phyloP scores from a whole-genome alignment of 495 filamentous ascomycete genomes.

The Cenococcum geophilum region DNA sequence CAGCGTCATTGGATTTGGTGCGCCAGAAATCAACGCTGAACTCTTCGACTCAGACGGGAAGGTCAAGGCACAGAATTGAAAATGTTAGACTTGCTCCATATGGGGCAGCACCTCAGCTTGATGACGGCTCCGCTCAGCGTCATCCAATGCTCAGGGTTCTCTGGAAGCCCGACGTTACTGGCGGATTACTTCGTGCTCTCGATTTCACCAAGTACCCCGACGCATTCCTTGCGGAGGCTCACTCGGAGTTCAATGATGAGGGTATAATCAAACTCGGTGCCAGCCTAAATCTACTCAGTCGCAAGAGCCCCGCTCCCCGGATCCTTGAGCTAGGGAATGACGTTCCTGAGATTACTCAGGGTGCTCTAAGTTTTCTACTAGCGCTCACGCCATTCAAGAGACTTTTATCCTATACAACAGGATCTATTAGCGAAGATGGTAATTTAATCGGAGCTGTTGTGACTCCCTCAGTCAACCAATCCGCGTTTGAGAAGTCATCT shows the following conservation, averaged over 20 bases:
- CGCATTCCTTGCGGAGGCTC: background rate
- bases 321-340: conserved; percentile 23
- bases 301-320: conserved; percentile 29
- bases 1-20: conserved; percentile 1
- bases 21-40: conserved; percentile 8
- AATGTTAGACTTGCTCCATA: background rate
- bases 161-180: conserved; percentile 38
- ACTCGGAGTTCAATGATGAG: background rate
- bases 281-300: conserved; percentile 26
- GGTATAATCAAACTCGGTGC: background rate
- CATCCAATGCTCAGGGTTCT: conserved; percentile 30
- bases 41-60: conserved; percentile 9
- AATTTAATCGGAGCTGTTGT: background rate
- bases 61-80: background rate
- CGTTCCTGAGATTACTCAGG: conserved; percentile 1
- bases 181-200: background rate
- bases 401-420: background rate
- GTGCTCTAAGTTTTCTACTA: conserved; percentile 23
- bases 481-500: no score
- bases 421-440: background rate
- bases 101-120: background rate
- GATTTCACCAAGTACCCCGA: conserved; percentile 7
- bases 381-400: background rate
- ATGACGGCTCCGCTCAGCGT: conserved; percentile 5
- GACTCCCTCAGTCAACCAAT: background rate